Conservation (phyloP, 768 basidiomycete genomes). For the Kwoniella dendrophila region DNA sequence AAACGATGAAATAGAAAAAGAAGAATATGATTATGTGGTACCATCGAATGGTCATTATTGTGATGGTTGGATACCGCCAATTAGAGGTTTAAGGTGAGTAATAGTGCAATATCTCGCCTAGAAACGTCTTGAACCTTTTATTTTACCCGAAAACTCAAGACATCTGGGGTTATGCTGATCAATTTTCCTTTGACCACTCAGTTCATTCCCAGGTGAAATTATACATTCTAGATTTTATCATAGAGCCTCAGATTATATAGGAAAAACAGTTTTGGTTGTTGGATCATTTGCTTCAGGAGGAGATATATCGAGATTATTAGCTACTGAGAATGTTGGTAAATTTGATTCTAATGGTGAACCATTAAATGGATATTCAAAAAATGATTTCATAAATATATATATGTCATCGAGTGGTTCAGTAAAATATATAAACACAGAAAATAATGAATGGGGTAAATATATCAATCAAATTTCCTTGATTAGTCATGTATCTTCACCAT, state of each 20-base stretch:
- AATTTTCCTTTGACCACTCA: conserved; percentile 9
- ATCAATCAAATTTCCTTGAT: conserved; percentile 45
- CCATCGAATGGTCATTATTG: conserved; percentile 56
- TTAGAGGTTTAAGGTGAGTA: conserved; percentile 48
- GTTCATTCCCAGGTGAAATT: conserved; percentile 49
- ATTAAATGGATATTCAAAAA: conserved; percentile 3
- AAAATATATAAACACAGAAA: too few relatives aligned
- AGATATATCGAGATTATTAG: conserved; percentile 52
- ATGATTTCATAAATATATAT: conserved; percentile 39
- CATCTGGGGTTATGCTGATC: background rate
- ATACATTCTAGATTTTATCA: conserved; percentile 56
- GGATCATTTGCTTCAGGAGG: conserved; percentile 57
- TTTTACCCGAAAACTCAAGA: too few relatives aligned
- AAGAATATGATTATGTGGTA: conserved; percentile 52
- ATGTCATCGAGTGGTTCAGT: too few relatives aligned
- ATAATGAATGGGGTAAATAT: conserved; percentile 52
- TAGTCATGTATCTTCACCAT: conserved; percentile 25
- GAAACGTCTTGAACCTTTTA: too few relatives aligned
- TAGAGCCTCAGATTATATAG: conserved; percentile 38
- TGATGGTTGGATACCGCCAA: conserved; percentile 53
- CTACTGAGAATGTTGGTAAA: conserved; percentile 24
- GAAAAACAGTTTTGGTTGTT: conserved; percentile 55
- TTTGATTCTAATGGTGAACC: conserved; percentile 12
- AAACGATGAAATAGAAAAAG: conserved; percentile 7
- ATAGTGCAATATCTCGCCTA: too few relatives aligned